Conservation (phyloP, 2,329 filamentous ascomycete species). For the Fusarium pseudoanthophilum region DNA sequence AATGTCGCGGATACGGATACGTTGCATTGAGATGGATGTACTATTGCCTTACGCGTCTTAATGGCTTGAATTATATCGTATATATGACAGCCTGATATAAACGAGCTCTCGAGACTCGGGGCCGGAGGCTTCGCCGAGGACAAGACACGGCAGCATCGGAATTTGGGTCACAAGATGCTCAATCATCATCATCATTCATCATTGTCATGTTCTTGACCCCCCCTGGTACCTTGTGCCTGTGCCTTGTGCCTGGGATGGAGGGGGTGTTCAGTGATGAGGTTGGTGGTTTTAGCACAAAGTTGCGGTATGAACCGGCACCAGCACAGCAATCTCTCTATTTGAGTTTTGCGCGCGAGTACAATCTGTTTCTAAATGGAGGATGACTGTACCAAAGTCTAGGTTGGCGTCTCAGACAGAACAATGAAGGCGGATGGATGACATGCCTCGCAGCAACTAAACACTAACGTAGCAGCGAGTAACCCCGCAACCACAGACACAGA, state of each 20-base stretch:
- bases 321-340: background rate
- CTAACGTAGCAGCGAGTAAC: conserved; percentile 36
- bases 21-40: conserved; percentile 14
- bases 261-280: conserved; percentile 8
- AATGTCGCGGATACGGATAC: conserved; percentile 31
- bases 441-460: conserved; percentile 24
- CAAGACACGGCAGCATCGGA: conserved; percentile 9
- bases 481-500: conserved; percentile 33
- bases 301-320: conserved; percentile 31
- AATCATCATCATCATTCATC: conserved; percentile 12
- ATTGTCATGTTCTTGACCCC: conserved; percentile 17
- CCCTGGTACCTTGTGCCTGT: conserved; percentile 21
- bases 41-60: conserved; percentile 13
- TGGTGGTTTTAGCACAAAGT: conserved; percentile 14
- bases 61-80: conserved; percentile 7
- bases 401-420: conserved; percentile 35
- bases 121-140: background rate
- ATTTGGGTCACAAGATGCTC: conserved; percentile 12
- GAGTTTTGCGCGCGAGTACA: background rate
- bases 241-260: conserved; percentile 30
- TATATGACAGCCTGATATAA: conserved; percentile 3
- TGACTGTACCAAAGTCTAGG: conserved; percentile 18
- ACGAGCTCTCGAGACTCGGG: background rate
- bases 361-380: background rate
- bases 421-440: conserved; percentile 24